Evolutionary conservation across 2,329 filamentous ascomycete genomes (phyloP), one percentile per base, ranked within the genome.

Genomic region (Claviceps fusiformis): DNA sequence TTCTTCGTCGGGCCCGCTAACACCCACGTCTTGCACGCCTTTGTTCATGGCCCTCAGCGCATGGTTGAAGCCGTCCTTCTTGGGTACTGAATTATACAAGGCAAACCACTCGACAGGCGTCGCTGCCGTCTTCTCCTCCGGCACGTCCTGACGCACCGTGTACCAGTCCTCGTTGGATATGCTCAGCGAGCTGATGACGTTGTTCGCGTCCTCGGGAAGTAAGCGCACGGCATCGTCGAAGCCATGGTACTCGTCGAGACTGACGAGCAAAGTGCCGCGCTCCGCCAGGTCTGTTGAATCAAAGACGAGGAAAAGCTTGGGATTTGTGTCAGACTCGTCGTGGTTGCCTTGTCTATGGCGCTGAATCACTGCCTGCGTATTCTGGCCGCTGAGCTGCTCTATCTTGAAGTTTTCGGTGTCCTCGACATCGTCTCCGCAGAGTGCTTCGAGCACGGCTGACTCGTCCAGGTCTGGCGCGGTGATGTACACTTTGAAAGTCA

Each of bases 231-330:
- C 55, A 15, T 56, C 52, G 13, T 56, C 35, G 43, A 52, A 54
- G 43, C 55, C 52, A 19, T 56, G 55, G 17, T 56, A 56, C 27
- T 56, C 52, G 24, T 48, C 31, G 8, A 54, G 52, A 48, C 47
- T 51, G 52, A 56, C 48, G 47, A 56, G 24, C 31, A 56, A 24
- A 31, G 17, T 37, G 27, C 55, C 55, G 5, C 50, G 50, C 15
- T 27, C 50, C 15, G n/a, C 24, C 24, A 51, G 27, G n/a, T 56
- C 55, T 19, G 31, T 9, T 27, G 39, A 41, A 43, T 56, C 55
- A 19, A 56, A 46, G 37, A 56, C 41, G 50, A 56, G 50, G 5
- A 56, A 33, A 41, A 54, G 45, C 6, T 37, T 53, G 7, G 44
- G 1, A 33, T 56, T n/a, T 31, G 41, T 43, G 45, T n/a, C 44